phyloP scores from a whole-genome alignment of 169 alveolate genomes.

The Eimeria acervulina region DNA sequence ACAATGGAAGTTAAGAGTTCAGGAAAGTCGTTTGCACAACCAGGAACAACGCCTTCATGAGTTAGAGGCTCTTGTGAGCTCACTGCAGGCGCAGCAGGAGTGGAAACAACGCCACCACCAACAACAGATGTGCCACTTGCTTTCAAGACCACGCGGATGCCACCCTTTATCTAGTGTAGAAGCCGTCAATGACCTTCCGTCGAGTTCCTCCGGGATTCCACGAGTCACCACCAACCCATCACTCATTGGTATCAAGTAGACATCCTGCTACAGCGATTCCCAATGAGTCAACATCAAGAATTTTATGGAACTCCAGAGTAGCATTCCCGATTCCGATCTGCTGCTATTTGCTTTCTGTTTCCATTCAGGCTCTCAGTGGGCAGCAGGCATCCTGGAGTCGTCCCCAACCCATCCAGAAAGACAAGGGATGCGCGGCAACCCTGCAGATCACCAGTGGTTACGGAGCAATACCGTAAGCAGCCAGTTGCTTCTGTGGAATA shows the following conservation, averaged over 20 bases:
- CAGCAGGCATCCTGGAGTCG: conserved; percentile 23
- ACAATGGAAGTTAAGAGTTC: conserved; percentile 27
- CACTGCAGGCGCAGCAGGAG: conserved; percentile 35
- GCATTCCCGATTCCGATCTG: neutral
- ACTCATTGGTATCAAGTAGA: neutral
- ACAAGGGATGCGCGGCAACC: conserved; percentile 4
- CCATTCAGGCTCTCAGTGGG: neutral
- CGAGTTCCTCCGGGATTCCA: neutral
- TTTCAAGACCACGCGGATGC: conserved; percentile 35
- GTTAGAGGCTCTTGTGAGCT: conserved; percentile 33
- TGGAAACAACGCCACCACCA: conserved; percentile 56
- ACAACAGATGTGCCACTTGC: conserved; percentile 25
- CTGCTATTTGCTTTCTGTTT: neutral
- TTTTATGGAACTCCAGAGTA: neutral
- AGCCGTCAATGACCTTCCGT: conserved; percentile 14
- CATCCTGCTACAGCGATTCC: neutral
- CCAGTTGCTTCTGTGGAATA: neutral
- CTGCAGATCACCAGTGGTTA: conserved; percentile 14
- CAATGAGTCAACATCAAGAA: neutral
- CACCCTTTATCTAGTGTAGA: neutral
- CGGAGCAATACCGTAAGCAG: neutral
- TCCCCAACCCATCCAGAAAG: conserved; percentile 3
- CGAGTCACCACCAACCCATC: conserved; percentile 31
- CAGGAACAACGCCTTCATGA: conserved; percentile 56
- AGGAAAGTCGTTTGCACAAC: conserved; percentile 44